Conservation (phyloP, 495 filamentous ascomycete species). For the Penicillium angulare region DNA sequence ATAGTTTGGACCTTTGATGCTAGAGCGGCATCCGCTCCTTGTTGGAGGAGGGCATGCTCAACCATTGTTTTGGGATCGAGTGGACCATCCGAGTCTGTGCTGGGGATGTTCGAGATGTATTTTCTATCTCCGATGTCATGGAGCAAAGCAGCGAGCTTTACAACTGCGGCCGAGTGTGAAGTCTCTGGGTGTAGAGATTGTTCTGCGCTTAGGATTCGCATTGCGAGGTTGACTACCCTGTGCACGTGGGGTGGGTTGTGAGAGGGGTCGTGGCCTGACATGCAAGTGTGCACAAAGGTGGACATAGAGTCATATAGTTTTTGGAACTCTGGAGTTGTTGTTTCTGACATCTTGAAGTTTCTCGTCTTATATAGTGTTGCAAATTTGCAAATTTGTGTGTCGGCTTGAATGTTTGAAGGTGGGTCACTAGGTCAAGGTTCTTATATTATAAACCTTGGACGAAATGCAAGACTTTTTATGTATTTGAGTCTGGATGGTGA, state of each 20-base stretch:
- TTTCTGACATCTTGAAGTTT: slow-evolving; percentile 5
- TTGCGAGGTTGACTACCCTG: slow-evolving; percentile 73
- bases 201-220: slow-evolving; percentile 53
- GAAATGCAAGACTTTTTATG: too few relatives aligned
- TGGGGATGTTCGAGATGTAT: slow-evolving; percentile 50
- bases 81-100: neutral
- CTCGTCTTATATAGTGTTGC: neutral
- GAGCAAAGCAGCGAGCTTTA: slow-evolving; percentile 73
- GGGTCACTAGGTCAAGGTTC: too few relatives aligned
- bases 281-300: slow-evolving; percentile 64
- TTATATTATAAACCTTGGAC: too few relatives aligned
- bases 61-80: slow-evolving; percentile 53
- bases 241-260: slow-evolving; percentile 84
- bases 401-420: neutral
- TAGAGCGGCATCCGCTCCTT: slow-evolving; percentile 52
- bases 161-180: slow-evolving; percentile 49
- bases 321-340: slow-evolving; percentile 20
- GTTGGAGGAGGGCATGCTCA: slow-evolving; percentile 53
- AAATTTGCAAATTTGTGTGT: neutral
- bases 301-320: slow-evolving; percentile 49
- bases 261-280: slow-evolving; percentile 78
- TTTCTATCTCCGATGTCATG: slow-evolving; percentile 90
- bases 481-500: too few relatives aligned
- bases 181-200: slow-evolving; percentile 26
- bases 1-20: slow-evolving; percentile 65